phyloP scores from a whole-genome alignment of 176 grass and related monocot genomes.

The Panicum miliaceum region DNA sequence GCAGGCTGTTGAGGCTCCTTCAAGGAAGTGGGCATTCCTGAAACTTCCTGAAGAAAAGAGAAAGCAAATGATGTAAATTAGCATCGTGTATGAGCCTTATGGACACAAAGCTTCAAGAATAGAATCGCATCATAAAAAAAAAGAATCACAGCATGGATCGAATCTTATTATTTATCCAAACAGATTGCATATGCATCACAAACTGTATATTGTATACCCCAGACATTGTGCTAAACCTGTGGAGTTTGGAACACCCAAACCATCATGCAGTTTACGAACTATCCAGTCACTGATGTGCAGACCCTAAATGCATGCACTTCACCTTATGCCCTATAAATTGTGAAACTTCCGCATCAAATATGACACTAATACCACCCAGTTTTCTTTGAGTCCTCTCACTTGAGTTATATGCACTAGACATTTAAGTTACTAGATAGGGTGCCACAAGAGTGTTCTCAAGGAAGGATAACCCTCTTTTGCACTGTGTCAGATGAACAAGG shows the following conservation, averaged over 20 bases:
- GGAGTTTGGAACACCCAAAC: background rate
- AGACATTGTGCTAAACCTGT: constrained; percentile 5
- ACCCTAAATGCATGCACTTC: background rate
- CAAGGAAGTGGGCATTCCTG: constrained; percentile 78
- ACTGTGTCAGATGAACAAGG: background rate
- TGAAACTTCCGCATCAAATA: background rate
- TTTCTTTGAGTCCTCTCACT: background rate
- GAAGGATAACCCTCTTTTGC: background rate
- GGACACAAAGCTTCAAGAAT: background rate
- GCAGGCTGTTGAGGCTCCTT: constrained; percentile 61
- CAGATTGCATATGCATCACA: background rate
- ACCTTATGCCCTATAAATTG: background rate
- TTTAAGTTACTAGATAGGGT: background rate
- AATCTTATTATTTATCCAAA: background rate
- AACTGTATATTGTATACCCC: background rate
- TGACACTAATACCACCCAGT: background rate
- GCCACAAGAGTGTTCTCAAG: background rate
- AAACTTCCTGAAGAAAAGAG: constrained; percentile 70
- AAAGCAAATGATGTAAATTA: constrained; percentile 6
- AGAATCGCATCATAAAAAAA: background rate
- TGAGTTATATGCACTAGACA: background rate
- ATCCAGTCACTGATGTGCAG: background rate
- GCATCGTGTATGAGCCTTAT: background rate
- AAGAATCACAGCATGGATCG: too few relatives aligned
- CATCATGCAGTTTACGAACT: background rate